These are phyloP conservation scores for Sporobolomyces phaffii DNA, from an alignment of 768 basidiomycete genomes.

Conservation along the genomic window DNA sequence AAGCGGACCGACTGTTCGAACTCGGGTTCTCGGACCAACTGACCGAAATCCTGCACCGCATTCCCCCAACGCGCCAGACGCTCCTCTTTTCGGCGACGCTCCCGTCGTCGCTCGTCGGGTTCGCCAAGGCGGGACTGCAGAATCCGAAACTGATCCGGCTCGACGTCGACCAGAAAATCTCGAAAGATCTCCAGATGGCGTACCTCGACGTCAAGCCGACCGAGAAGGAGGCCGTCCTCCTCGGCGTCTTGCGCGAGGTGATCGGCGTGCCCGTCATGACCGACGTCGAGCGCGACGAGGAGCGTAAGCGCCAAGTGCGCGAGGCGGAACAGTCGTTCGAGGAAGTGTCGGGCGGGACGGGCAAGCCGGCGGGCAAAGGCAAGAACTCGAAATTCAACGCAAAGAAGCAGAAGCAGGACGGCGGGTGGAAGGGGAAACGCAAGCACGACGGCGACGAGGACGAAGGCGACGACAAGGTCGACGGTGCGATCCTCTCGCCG, in stretches of 20 bases:
- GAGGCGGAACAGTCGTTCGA: slow-evolving; percentile 30
- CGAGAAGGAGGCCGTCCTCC: slow-evolving; percentile 88
- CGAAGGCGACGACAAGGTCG: slow-evolving; percentile 21
- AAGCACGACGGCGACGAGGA: slow-evolving; percentile 47
- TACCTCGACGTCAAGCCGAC: slow-evolving; percentile 87
- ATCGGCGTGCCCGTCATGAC: slow-evolving; percentile 65
- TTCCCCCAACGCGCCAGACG: slow-evolving; percentile 80
- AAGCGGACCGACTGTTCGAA: slow-evolving; percentile 95
- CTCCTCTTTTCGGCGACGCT: slow-evolving; percentile 93
- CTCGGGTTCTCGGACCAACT: slow-evolving; percentile 93
- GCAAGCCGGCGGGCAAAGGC: slow-evolving; percentile 39
- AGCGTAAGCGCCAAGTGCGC: slow-evolving; percentile 12
- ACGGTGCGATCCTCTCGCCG: slow-evolving; percentile 54
- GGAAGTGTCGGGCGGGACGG: slow-evolving; percentile 36
- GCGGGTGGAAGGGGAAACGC: slow-evolving; percentile 26
- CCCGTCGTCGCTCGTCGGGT: slow-evolving; percentile 90
- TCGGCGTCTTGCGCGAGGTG: slow-evolving; percentile 76
- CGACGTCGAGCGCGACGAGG: slow-evolving; percentile 30
- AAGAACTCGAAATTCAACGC: slow-evolving; percentile 33
- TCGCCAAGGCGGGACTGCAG: slow-evolving; percentile 92
- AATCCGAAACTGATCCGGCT: slow-evolving; percentile 93
- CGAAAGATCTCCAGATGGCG: slow-evolving; percentile 82
- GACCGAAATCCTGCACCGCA: slow-evolving; percentile 80
- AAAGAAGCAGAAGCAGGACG: slow-evolving; percentile 49
- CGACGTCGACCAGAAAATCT: slow-evolving; percentile 93